Percentiles rank a stretch among this genome's conserved stretches.
Evolutionary conservation across 345 rosid species (phyloP).

Genomic region (Heritiera littoralis): DNA sequence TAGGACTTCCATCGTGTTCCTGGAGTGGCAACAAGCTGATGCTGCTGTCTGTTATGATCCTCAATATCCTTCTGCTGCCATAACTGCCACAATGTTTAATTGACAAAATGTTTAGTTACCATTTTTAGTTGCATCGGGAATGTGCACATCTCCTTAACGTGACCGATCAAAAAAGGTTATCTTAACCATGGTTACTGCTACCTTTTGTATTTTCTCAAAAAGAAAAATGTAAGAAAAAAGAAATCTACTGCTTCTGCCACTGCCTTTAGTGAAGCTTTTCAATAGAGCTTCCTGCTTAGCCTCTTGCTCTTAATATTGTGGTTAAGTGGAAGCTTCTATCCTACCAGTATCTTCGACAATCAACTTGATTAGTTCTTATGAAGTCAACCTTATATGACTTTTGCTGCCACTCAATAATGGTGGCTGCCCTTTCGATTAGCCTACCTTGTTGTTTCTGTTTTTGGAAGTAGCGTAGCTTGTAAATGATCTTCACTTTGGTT

Average conservation of each 20-base stretch:
- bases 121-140: background rate
- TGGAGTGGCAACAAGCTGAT: background rate
- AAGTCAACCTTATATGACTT: background rate
- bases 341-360: background rate
- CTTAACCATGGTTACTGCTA: background rate
- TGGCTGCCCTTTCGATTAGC: background rate
- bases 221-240: background rate
- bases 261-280: conserved; percentile 36
- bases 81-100: background rate
- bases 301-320: background rate
- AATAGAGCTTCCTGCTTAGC: background rate
- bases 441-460: background rate
- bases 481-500: background rate
- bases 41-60: background rate
- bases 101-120: background rate
- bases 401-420: background rate
- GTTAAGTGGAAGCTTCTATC: background rate
- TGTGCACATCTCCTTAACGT: background rate
- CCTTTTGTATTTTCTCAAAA: conserved; percentile 30
- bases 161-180: conserved; percentile 16
- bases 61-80: background rate
- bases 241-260: background rate
- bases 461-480: background rate
- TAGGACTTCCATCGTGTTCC: background rate
- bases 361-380: background rate